phyloP scores from a whole-genome alignment of 208 protist genomes.

The Acanthamoeba healyi region DNA sequence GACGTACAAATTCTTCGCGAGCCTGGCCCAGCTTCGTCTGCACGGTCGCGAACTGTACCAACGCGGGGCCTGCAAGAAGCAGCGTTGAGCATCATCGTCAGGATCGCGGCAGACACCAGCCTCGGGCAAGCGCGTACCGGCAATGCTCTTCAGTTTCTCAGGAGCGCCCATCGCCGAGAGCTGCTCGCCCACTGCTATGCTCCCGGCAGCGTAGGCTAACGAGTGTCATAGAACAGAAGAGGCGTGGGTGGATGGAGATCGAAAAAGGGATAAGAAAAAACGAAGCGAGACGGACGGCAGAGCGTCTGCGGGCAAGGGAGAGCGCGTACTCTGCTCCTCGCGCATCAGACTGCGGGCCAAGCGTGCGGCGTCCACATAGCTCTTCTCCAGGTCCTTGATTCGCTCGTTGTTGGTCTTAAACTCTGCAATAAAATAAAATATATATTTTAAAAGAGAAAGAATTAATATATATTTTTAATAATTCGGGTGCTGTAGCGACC shows the following conservation, averaged over 20 bases:
- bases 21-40: background rate
- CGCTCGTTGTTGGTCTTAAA: constrained; percentile 24
- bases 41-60: constrained; percentile 4
- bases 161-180: constrained; percentile 1
- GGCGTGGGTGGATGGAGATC: background rate
- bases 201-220: background rate
- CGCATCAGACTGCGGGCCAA: background rate
- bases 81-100: too few relatives aligned
- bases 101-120: too few relatives aligned
- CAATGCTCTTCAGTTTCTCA: constrained; percentile 48
- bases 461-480: background rate
- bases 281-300: too few relatives aligned
- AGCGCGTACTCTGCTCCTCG: background rate
- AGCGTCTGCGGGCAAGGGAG: background rate
- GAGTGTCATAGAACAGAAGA: background rate
- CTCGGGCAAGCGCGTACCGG: background rate
- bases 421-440: background rate
- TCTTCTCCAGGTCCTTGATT: background rate
- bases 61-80: background rate
- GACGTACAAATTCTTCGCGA: constrained; percentile 49
- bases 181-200: background rate
- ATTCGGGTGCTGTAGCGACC: too few relatives aligned
- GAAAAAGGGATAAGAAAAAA: background rate
- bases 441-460: background rate
- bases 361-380: background rate